These are phyloP conservation scores for Lotus japonicus DNA, from an alignment of 306 rosid species.

Conservation along the genomic window DNA sequence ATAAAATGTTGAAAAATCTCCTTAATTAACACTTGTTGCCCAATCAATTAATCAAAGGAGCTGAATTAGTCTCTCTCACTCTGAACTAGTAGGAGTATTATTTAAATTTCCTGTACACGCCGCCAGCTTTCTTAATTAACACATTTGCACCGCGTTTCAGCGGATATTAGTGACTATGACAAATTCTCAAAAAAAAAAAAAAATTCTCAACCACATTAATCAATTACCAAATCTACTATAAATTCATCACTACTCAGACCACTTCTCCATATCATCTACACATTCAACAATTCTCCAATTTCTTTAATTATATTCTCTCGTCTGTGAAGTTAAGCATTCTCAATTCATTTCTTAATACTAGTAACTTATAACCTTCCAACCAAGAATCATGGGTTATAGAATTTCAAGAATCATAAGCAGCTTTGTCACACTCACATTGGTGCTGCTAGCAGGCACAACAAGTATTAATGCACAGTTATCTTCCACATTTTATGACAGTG, in stretches of 20 bases:
- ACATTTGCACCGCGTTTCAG: too few relatives aligned
- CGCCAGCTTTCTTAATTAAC: too few relatives aligned
- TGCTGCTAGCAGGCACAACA: conserved; percentile 6
- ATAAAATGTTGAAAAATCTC: too few relatives aligned
- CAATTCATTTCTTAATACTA: not conserved
- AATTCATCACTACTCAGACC: not conserved
- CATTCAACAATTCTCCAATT: too few relatives aligned
- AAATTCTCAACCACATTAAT: not conserved
- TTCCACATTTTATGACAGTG: conserved; percentile 36
- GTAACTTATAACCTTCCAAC: not conserved
- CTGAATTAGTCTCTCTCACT: too few relatives aligned
- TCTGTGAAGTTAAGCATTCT: not conserved
- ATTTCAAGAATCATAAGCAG: not conserved
- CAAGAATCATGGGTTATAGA: not conserved
- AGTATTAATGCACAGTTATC: conserved; percentile 42
- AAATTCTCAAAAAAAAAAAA: not conserved
- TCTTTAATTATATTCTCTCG: not conserved
- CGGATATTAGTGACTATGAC: too few relatives aligned
- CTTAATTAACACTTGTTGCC: too few relatives aligned
- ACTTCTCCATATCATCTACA: not conserved
- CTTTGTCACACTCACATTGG: conserved; percentile 4
- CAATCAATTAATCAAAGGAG: too few relatives aligned
- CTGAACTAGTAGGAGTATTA: too few relatives aligned
- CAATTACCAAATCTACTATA: not conserved
- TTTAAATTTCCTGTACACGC: too few relatives aligned